Base-by-base conservation (phyloP, 1,139 yeast species). In the Taphrina wiesneri region DNA sequence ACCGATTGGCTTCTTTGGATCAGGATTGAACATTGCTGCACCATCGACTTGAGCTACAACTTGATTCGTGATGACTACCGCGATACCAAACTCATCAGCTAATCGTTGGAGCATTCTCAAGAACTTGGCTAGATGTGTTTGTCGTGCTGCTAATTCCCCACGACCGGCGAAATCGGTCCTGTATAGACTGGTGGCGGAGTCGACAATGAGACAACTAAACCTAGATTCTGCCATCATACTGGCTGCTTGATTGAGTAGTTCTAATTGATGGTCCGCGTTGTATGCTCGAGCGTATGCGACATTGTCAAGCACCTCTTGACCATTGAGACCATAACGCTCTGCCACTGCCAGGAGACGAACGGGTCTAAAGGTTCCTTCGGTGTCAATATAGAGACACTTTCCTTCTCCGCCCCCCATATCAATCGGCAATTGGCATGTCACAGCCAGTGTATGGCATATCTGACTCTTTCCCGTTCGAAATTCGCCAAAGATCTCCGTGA, bases 321-420 rank as follows among this genome's bases (percentile, higher is more conserved):
- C 96, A 72, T 90, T 90, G 69, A 93, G 81, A 0, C 97, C 98
- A 74, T 88, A 95, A 70, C 99, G 81, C 74, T 87, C 88, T 9
- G 97, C 97, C 71, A 95, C 91, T 0, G 96, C 87, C 11, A 90
- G 88, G 72, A 93, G 81, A 73, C 99, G 83, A 59, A 87, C 88
- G 0, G 99, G 97, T 74, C 99, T 83, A 77, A 95, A 93, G 0
- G 99, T 95, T 17, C 97, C 97, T 74, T 93, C 99, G 0, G 99
- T 93, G 74, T 93, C 99, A 70, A 93, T 92, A 75, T 90, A 95
- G 67, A 95, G 81, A 77, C 98, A 93, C 76, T 95, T 91, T 46
- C 99, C 99, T 79, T 93, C 99, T 62, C 98, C 99, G 67, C 99
- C 99, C 53, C 98, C 98, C 90, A 90, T 88, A 75, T 93, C 98